A percentile compares a stretch with the other conserved stretches of the same genome.
phyloP scores from a whole-genome alignment of 805 yeast genomes.

The Kazachstania bromeliacearum region DNA sequence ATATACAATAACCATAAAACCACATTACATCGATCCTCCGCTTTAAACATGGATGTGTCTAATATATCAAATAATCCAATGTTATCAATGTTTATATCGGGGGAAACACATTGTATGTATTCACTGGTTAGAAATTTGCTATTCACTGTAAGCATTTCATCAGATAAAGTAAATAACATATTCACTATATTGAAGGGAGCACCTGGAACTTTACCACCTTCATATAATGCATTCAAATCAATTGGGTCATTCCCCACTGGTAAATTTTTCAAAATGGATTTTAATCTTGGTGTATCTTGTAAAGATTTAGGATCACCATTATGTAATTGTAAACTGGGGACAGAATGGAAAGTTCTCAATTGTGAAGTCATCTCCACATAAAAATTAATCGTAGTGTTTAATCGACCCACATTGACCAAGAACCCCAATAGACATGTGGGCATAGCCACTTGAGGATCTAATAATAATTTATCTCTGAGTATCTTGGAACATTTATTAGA shows the following conservation, averaged over 20 bases:
- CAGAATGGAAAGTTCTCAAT: conserved; percentile 84
- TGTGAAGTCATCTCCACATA: conserved; percentile 94
- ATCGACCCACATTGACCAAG: conserved; percentile 82
- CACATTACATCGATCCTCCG: conserved; percentile 57
- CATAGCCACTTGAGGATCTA: conserved; percentile 52
- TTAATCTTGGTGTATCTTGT: conserved; percentile 91
- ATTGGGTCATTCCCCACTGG: conserved; percentile 25
- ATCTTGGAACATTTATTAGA: conserved; percentile 78
- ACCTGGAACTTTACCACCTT: conserved; percentile 31
- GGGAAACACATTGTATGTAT: conserved; percentile 8
- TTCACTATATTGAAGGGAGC: conserved; percentile 68
- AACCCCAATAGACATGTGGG: conserved; percentile 76
- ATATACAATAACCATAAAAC: conserved; percentile 80
- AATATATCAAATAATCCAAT: conserved; percentile 66
- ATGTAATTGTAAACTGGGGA: conserved; percentile 68
- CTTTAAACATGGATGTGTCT: conserved; percentile 49
- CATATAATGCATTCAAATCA: conserved; percentile 60
- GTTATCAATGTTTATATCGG: conserved; percentile 9
- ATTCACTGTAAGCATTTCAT: conserved; percentile 47
- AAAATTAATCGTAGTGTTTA: conserved; percentile 91
- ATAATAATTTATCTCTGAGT: conserved; percentile 62
- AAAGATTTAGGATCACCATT: conserved; percentile 54
- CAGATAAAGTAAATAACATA: conserved; percentile 62
- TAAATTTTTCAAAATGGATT: conserved; percentile 62
- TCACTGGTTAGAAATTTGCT: conserved; percentile 20